Percentiles rank a stretch among this genome's conserved stretches.
Evolutionary conservation across 1,284 basidiomycete genomes (phyloP).

Genomic region (Farysia itapuensis): DNA sequence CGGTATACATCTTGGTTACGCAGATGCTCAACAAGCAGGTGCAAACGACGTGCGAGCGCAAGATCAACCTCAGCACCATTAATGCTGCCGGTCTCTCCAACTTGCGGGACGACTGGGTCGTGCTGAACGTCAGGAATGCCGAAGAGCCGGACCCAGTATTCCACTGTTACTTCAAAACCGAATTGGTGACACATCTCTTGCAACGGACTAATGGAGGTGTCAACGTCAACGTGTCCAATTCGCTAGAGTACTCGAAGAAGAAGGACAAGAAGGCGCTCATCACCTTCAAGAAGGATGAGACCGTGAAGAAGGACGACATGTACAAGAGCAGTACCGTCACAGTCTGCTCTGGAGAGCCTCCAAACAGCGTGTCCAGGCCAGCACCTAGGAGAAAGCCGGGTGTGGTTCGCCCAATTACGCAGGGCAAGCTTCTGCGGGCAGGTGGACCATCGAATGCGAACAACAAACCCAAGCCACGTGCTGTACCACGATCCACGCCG

Average conservation of each 20-base stretch:
- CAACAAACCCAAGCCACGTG: constrained; percentile 50
- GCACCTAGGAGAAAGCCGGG: constrained; percentile 84
- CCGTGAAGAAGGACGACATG: constrained; percentile 72
- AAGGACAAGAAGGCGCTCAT: constrained; percentile 91
- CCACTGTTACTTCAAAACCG: constrained; percentile 93
- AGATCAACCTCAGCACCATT: constrained; percentile 85
- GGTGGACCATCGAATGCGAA: constrained; percentile 67
- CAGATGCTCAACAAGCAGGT: constrained; percentile 65
- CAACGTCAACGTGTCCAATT: constrained; percentile 63
- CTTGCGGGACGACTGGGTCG: constrained; percentile 84
- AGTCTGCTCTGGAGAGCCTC: constrained; percentile 83
- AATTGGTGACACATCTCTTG: constrained; percentile 79
- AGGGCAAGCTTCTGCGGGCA: constrained; percentile 76
- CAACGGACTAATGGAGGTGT: constrained; percentile 78
- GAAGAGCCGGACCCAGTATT: constrained; percentile 91
- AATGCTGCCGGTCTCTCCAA: constrained; percentile 81
- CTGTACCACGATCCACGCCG: constrained; percentile 28
- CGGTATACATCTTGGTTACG: constrained; percentile 78
- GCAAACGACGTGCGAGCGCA: constrained; percentile 75
- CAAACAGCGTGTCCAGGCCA: constrained; percentile 77
- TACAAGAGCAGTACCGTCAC: constrained; percentile 94
- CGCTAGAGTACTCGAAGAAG: constrained; percentile 78
- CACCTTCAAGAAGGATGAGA: constrained; percentile 86
- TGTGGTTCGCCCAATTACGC: constrained; percentile 76
- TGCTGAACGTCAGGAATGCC: constrained; percentile 69